phyloP scores from a whole-genome alignment of 352 stramenopile genomes.

The Sclerospora graminicola region DNA sequence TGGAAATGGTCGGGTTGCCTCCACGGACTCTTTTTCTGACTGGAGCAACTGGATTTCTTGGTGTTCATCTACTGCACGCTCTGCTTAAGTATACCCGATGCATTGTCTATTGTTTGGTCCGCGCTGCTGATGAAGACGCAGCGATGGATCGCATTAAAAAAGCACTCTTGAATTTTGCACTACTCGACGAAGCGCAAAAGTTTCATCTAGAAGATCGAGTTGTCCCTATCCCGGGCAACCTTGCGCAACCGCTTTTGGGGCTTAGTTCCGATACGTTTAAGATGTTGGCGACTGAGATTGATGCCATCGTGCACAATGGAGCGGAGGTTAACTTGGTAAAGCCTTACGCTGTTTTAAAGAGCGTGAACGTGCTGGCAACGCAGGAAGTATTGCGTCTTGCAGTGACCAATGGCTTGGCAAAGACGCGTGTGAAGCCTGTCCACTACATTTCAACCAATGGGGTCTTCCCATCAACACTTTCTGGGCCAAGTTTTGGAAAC shows the following conservation, averaged over 20 bases:
- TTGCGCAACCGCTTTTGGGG: constrained; percentile 74
- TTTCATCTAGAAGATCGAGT: constrained; percentile 65
- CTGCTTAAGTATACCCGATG: constrained; percentile 63
- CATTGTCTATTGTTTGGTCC: constrained; percentile 79
- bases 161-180: constrained; percentile 41
- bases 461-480: constrained; percentile 30
- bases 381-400: constrained; percentile 84
- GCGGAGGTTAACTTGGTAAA: constrained; percentile 90
- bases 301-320: constrained; percentile 88
- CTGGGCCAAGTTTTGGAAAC: constrained; percentile 33
- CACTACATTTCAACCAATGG: constrained; percentile 90
- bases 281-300: constrained; percentile 75
- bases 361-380: constrained; percentile 85
- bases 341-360: constrained; percentile 79
- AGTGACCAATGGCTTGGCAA: constrained; percentile 63
- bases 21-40: constrained; percentile 83
- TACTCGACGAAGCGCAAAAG: constrained; percentile 36
- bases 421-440: constrained; percentile 74
- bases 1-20: constrained; percentile 60
- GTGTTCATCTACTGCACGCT: constrained; percentile 74
- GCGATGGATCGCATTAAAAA: constrained; percentile 46
- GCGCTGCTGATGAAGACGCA: constrained; percentile 35
- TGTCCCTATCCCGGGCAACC: constrained; percentile 58
- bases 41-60: constrained; percentile 87
- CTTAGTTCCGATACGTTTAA: constrained; percentile 79